These are phyloP conservation scores for Fagopyrum esculentum DNA, from an alignment of 148 eudicot genomes.

Conservation along the genomic window DNA sequence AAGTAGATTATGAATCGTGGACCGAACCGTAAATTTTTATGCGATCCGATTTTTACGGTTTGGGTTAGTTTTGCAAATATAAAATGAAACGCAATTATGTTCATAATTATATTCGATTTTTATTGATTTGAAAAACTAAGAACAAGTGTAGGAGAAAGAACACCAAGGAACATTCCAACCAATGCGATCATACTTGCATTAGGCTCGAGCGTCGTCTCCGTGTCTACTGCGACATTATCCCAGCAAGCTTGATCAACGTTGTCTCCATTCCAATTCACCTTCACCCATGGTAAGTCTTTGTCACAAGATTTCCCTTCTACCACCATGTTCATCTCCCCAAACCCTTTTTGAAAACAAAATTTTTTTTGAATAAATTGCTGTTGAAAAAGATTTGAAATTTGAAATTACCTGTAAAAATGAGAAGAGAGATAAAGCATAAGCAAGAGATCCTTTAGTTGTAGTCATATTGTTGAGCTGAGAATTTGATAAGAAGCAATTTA, in stretches of 20 bases:
- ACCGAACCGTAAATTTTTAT: too few species aligned
- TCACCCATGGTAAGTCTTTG: constrained; percentile 12
- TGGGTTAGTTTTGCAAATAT: too few species aligned
- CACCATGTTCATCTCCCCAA: constrained; percentile 10
- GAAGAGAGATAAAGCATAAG: constrained; percentile 2
- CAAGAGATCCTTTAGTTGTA: background rate
- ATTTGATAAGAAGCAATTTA: background rate
- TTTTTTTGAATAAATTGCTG: background rate
- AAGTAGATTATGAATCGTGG: too few species aligned
- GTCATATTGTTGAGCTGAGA: constrained; percentile 3
- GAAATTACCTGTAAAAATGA: background rate
- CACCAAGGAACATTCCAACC: constrained; percentile 14
- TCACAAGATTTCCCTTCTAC: constrained; percentile 11
- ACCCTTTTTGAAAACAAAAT: background rate
- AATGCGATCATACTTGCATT: constrained; percentile 3
- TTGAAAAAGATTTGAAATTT: background rate
- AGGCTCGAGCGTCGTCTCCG: background rate
- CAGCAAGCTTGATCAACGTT: background rate
- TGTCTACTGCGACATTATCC: background rate
- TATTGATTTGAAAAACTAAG: too few species aligned
- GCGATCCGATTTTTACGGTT: too few species aligned
- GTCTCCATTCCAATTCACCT: constrained; percentile 8
- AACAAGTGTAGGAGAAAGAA: background rate
- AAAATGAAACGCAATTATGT: too few species aligned
- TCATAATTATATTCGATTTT: too few species aligned